Conservation (phyloP, 1,139 yeast species). For the Saccharomyces hybrid region DNA sequence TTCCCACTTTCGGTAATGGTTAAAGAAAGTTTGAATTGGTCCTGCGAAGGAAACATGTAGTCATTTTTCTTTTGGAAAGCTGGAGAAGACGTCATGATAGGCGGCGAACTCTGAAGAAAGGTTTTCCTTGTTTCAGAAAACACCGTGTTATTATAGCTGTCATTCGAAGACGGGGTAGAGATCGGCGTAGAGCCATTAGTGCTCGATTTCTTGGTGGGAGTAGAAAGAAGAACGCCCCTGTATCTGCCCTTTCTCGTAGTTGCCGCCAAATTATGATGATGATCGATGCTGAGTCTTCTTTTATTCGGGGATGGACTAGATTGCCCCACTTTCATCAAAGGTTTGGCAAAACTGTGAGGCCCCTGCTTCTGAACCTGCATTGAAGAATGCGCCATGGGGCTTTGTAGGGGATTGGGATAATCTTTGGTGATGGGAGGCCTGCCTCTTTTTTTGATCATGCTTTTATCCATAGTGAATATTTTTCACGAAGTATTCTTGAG, state of each 20-base stretch:
- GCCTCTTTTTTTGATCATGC: constrained; percentile 23
- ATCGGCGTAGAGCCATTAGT: constrained; percentile 9
- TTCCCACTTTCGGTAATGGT: constrained; percentile 22
- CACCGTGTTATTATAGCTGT: constrained; percentile 10
- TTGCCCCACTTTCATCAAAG: constrained; percentile 29
- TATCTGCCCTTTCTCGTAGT: constrained; percentile 22
- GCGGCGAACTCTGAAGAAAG: constrained; percentile 17
- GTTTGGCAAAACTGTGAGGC: constrained; percentile 25
- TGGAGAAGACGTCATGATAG: constrained; percentile 9
- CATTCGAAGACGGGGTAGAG: constrained; percentile 15
- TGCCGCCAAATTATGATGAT: constrained; percentile 6
- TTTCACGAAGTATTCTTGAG: neutral
- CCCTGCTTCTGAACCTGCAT: constrained; percentile 28
- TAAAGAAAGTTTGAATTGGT: constrained; percentile 14
- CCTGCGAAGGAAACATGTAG: constrained; percentile 3
- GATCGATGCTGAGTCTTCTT: constrained; percentile 8
- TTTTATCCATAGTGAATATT: neutral
- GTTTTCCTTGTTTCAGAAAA: constrained; percentile 17
- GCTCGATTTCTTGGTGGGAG: constrained; percentile 17
- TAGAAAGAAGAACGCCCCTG: constrained; percentile 25
- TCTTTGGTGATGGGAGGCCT: constrained; percentile 31
- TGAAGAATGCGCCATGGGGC: constrained; percentile 33
- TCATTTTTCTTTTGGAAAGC: neutral
- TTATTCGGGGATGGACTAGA: constrained; percentile 23
- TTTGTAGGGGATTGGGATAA: constrained; percentile 30